Evolutionary conservation across 2,329 filamentous ascomycete genomes (phyloP), one percentile per base, ranked within the genome.

Genomic region (Venturia carpophila): DNA sequence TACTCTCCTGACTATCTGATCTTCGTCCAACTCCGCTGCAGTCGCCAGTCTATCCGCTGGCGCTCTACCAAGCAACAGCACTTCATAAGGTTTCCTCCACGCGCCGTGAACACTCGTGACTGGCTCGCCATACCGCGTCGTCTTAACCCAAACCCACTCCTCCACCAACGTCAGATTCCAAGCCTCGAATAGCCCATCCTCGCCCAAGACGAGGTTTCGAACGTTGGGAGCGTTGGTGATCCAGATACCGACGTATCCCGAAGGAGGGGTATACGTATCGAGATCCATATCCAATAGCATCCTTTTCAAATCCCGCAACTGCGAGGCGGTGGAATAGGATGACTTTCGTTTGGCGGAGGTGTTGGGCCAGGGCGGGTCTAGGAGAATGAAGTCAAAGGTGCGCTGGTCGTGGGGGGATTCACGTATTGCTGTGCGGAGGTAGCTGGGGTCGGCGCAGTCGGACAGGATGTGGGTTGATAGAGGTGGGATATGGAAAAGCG

Each of bases 351-450:
- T 82, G 17, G 85, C 90, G 6, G 89, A 92, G 58, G 86, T 83
- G 71, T 91, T 93, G 0, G 90, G 89, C 90, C 90, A 93, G 0
- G 90, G 90, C 3, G 90, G 90, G 71, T 93, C 90, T 24, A 92
- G 77, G 9, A 92, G 73, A 45, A 92, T 79, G 56, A 92, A 77
- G 68, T 89, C 79, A 73, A 93, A 92, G 7, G 17, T 34, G 4
- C 30, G 58, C 11, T 11, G 47, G 39, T 37, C 39, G 30, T 66
- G 41, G 13, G n/a, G 69, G 27, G 69, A 63, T 27, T 52, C 10
- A 30, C 73, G 70, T 37, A 79, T 71, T n/a, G 74, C 71, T 1
- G 69, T 66, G 66, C 76, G 75, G 60, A 81, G 78, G 3, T 67
- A 61, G 27, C 69, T 70, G 21, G 76, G 67, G 19, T 73, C 68